A percentile compares a stretch with the other conserved stretches of the same genome.
Conservation (phyloP, 2,329 filamentous ascomycete species). For the Penicillium sp. region DNA sequence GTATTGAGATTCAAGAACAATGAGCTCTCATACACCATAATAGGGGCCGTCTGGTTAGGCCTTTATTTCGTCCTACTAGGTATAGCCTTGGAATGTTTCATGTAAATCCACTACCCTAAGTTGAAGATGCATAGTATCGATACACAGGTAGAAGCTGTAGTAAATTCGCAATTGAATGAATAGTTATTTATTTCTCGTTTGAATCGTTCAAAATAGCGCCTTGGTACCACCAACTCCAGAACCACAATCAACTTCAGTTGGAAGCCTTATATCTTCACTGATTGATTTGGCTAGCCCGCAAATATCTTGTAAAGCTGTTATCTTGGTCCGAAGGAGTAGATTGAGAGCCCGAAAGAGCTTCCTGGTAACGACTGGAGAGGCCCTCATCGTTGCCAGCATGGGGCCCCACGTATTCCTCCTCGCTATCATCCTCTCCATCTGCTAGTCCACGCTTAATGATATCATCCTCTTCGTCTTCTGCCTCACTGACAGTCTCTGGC, state of each 20-base stretch:
- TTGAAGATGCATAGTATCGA: background rate
- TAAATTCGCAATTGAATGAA: background rate
- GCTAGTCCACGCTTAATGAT: slow-evolving; percentile 45
- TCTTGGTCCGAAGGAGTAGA: slow-evolving; percentile 45
- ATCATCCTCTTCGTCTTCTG: slow-evolving; percentile 50
- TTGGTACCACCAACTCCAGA: slow-evolving; percentile 6
- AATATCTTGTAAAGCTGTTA: slow-evolving; percentile 53
- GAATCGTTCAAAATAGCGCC: background rate
- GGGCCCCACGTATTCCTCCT: slow-evolving; percentile 57
- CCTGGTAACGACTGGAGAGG: slow-evolving; percentile 72
- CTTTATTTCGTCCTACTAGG: too few relatives aligned
- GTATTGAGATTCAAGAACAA: too few relatives aligned
- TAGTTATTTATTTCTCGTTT: background rate
- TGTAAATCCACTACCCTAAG: background rate
- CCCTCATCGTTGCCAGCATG: slow-evolving; percentile 63
- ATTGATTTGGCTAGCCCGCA: slow-evolving; percentile 41
- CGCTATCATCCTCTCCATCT: slow-evolving; percentile 50
- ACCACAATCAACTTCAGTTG: background rate
- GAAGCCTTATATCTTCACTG: slow-evolving; percentile 13
- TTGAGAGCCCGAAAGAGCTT: slow-evolving; percentile 63
- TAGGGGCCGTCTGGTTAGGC: too few relatives aligned
- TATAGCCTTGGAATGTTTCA: too few relatives aligned
- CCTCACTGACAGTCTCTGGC: slow-evolving; percentile 50
- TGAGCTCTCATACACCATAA: too few relatives aligned
- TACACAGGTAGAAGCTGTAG: slow-evolving; percentile 4